Evolutionary conservation across 257 asterid species (phyloP).

Genomic region (Fraxinus quadrangulata): DNA sequence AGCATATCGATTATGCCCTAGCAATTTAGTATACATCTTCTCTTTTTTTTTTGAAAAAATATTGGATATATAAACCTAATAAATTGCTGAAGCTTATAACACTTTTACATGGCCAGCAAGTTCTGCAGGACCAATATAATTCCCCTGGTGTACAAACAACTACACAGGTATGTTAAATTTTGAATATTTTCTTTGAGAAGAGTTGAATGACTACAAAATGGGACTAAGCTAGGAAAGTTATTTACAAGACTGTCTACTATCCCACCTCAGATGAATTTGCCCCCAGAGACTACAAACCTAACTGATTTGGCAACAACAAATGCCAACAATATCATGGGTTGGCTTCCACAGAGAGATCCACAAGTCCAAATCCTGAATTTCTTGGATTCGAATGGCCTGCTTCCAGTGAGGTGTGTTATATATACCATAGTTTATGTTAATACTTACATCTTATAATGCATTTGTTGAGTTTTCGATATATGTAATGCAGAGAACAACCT

Average conservation of each 20-base stretch:
- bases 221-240: background rate
- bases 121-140: slow-evolving; percentile 54
- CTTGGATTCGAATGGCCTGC: slow-evolving; percentile 66
- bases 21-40: too few relatives aligned
- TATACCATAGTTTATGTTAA: background rate
- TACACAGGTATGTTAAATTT: slow-evolving; percentile 44
- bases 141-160: slow-evolving; percentile 45
- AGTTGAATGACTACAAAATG: background rate
- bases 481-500: slow-evolving; percentile 49
- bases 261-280: slow-evolving; percentile 52
- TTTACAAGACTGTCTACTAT: background rate
- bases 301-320: slow-evolving; percentile 42
- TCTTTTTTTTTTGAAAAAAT: background rate
- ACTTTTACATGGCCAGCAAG: slow-evolving; percentile 40
- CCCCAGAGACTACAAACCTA: slow-evolving; percentile 35
- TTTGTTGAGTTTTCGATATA: background rate
- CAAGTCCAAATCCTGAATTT: slow-evolving; percentile 68
- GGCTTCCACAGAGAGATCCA: slow-evolving; percentile 77
- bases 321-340: slow-evolving; percentile 46
- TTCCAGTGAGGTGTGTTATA: slow-evolving; percentile 57
- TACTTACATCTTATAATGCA: background rate
- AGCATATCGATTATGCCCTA: too few relatives aligned
- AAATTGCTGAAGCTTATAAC: background rate
- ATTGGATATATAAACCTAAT: background rate
- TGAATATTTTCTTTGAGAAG: background rate